phyloP scores from a whole-genome alignment of 78 protist species.

The Dictyostelium firmibasis region DNA sequence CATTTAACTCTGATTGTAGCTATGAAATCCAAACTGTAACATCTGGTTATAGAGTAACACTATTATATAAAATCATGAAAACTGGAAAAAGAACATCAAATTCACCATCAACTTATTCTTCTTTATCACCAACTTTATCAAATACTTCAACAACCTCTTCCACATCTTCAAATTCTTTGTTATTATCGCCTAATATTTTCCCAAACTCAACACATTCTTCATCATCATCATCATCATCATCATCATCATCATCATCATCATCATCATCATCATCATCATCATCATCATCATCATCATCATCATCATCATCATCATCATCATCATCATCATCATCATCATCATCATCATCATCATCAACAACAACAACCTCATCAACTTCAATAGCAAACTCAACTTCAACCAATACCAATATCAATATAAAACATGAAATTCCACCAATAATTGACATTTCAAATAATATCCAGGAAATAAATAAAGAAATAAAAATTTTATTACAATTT shows the following conservation, averaged over 20 bases:
- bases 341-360: too few species aligned
- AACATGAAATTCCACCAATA: not conserved
- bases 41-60: conserved; percentile 11
- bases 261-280: too few species aligned
- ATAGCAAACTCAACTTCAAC: not conserved
- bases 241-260: too few species aligned
- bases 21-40: conserved; percentile 7
- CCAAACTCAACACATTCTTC: not conserved
- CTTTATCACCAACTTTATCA: not conserved
- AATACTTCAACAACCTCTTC: not conserved
- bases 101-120: not conserved
- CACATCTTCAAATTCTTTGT: not conserved
- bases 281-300: too few species aligned
- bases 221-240: too few species aligned
- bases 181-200: not conserved
- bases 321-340: too few species aligned
- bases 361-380: not conserved
- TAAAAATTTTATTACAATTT: not conserved
- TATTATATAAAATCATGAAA: conserved; percentile 19
- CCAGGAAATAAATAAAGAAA: not conserved
- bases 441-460: not conserved
- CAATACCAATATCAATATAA: not conserved
- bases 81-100: conserved; percentile 1
- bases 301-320: too few species aligned
- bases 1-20: conserved; percentile 11